phyloP scores from a whole-genome alignment of 176 grass and related monocot genomes.

The Guadua angustifolia region DNA sequence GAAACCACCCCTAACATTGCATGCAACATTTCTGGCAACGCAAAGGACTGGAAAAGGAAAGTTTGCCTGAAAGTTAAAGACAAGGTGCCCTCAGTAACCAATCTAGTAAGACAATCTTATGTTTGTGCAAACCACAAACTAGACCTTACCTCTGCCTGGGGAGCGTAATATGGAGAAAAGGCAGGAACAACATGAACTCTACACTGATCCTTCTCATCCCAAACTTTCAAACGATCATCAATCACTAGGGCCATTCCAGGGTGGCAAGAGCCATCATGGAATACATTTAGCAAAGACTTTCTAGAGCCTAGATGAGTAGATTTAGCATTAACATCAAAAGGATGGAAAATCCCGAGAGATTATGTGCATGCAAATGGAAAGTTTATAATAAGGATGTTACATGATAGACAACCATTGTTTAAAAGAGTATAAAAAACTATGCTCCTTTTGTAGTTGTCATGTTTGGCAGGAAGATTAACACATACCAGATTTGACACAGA shows the following conservation, averaged over 20 bases:
- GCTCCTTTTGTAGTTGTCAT: neutral
- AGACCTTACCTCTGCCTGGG: constrained; percentile 69
- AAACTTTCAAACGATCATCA: constrained; percentile 84
- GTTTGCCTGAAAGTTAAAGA: constrained; percentile 55
- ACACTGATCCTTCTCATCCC: constrained; percentile 81
- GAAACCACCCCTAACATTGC: constrained; percentile 82
- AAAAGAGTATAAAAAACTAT: neutral
- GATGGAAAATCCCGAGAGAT: constrained; percentile 16
- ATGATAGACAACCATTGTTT: constrained; percentile 7
- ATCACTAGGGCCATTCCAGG: constrained; percentile 79
- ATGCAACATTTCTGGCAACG: constrained; percentile 86
- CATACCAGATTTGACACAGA: constrained; percentile 77
- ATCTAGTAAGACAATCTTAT: constrained; percentile 36
- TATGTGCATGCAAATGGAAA: constrained; percentile 36
- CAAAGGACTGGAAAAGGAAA: constrained; percentile 65
- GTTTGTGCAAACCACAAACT: constrained; percentile 33
- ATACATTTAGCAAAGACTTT: constrained; percentile 80
- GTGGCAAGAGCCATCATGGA: constrained; percentile 74
- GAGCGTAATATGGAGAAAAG: constrained; percentile 80
- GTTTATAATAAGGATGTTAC: constrained; percentile 21
- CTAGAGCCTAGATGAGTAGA: constrained; percentile 46
- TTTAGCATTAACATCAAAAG: constrained; percentile 34
- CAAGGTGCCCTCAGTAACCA: constrained; percentile 35
- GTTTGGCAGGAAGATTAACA: constrained; percentile 12
- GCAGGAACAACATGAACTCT: constrained; percentile 81